These are phyloP conservation scores for Rubia balearica DNA, from an alignment of 305 asterid genomes.

Conservation along the genomic window DNA sequence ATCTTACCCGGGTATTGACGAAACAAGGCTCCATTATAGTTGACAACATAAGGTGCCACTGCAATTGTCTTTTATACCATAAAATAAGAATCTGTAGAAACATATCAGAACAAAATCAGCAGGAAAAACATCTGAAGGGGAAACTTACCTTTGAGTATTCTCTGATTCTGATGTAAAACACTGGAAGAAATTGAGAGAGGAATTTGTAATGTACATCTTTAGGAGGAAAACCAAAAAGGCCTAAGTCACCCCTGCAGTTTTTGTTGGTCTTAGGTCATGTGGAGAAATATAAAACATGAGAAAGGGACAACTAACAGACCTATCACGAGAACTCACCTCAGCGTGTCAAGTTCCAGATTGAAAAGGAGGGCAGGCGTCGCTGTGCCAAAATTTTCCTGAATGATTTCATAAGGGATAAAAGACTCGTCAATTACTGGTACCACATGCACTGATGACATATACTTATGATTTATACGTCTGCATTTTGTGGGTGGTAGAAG, in stretches of 20 bases:
- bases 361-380: conserved; percentile 79
- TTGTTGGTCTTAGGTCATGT: background rate
- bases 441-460: background rate
- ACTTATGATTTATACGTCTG: background rate
- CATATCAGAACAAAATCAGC: background rate
- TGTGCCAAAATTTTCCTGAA: conserved; percentile 74
- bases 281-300: conserved; percentile 15
- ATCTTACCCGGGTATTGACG: conserved; percentile 86
- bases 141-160: conserved; percentile 83
- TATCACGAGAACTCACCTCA: conserved; percentile 46
- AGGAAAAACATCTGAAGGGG: conserved; percentile 6
- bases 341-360: conserved; percentile 90
- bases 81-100: conserved; percentile 27
- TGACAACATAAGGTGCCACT: conserved; percentile 90
- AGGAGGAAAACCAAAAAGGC: conserved; percentile 81
- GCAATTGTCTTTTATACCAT: conserved; percentile 78
- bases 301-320: conserved; percentile 11
- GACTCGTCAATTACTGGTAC: background rate
- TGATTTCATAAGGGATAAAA: background rate
- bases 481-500: conserved; percentile 15
- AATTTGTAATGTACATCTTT: conserved; percentile 78
- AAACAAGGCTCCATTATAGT: conserved; percentile 84
- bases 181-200: conserved; percentile 79
- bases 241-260: conserved; percentile 84
- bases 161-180: conserved; percentile 81